phyloP scores from a whole-genome alignment of 495 filamentous ascomycete genomes.

The Jackrogersella multiformis region DNA sequence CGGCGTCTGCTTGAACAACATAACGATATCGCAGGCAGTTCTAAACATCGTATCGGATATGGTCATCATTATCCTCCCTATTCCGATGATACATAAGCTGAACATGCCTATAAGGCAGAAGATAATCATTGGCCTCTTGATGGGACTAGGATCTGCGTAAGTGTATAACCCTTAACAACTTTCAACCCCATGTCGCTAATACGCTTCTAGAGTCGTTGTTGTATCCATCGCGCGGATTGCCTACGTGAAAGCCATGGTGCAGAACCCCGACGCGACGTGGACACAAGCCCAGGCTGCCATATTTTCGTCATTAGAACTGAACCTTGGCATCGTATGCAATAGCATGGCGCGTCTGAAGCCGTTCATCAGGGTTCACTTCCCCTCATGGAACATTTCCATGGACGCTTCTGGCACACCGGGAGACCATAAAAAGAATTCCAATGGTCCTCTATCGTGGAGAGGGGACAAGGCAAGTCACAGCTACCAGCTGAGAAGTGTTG shows the following conservation, averaged over 20 bases:
- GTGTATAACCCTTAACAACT: neutral
- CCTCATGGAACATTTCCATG: neutral
- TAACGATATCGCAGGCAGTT: conserved; percentile 8
- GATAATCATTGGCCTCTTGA: conserved; percentile 1
- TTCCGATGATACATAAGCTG: conserved; percentile 2
- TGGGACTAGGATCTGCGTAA: conserved; percentile 14
- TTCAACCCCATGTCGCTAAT: neutral
- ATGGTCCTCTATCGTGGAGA: conserved; percentile 9
- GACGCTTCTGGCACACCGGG: neutral
- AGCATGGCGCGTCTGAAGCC: conserved; percentile 8
- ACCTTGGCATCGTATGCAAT: conserved; percentile 17
- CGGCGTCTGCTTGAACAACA: conserved; percentile 5
- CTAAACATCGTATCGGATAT: conserved; percentile 12
- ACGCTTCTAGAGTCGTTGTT: neutral
- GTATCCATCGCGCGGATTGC: conserved; percentile 13
- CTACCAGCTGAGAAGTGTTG: conserved; percentile 1
- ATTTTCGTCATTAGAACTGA: conserved; percentile 9
- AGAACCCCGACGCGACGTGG: conserved; percentile 8
- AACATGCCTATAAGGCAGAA: conserved; percentile 13
- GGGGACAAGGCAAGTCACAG: neutral
- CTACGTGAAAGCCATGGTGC: conserved; percentile 8
- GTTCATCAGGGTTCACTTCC: conserved; percentile 1
- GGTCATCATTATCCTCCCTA: conserved; percentile 7
- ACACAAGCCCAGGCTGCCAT: conserved; percentile 10
- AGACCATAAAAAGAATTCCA: neutral